phyloP scores from a whole-genome alignment of 2,329 filamentous ascomycete genomes.

The Tolypocladium inflatum region DNA sequence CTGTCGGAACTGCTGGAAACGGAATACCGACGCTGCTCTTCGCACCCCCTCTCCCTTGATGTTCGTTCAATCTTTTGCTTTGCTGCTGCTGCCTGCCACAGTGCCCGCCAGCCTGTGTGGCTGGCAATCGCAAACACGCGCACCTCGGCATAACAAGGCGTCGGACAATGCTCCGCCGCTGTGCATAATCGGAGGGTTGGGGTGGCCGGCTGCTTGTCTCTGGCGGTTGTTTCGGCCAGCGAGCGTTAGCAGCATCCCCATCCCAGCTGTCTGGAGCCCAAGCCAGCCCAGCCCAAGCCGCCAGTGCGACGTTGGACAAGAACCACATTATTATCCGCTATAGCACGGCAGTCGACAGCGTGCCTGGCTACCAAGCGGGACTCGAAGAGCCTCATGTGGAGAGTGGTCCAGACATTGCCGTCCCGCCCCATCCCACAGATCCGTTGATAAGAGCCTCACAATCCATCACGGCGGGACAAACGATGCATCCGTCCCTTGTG shows the following conservation, averaged over 20 bases:
- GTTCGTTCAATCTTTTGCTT: background rate
- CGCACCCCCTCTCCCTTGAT: background rate
- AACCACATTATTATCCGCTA: slow-evolving; percentile 6
- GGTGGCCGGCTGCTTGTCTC: background rate
- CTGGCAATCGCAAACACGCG: slow-evolving; percentile 1
- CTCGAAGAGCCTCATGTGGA: slow-evolving; percentile 12
- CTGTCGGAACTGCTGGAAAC: slow-evolving; percentile 9
- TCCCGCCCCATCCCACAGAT: slow-evolving; percentile 5
- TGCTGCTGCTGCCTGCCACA: background rate
- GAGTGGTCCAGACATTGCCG: slow-evolving; percentile 9
- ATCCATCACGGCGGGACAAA: background rate
- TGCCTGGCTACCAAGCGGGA: slow-evolving; percentile 7
- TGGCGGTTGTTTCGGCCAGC: background rate
- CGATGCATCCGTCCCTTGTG: background rate
- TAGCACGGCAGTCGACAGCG: slow-evolving; percentile 6
- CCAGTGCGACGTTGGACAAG: slow-evolving; percentile 5
- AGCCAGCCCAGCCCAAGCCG: background rate
- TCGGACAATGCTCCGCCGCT: slow-evolving; percentile 1
- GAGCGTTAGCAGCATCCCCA: background rate
- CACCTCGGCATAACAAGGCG: background rate
- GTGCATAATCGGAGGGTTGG: slow-evolving; percentile 7
- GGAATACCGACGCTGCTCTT: slow-evolving; percentile 8
- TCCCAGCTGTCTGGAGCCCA: slow-evolving; percentile 1
- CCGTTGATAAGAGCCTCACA: slow-evolving; percentile 4
- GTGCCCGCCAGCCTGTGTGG: background rate